phyloP scores from a whole-genome alignment of 2,329 filamentous ascomycete species.

The Aaosphaeria arxii region DNA sequence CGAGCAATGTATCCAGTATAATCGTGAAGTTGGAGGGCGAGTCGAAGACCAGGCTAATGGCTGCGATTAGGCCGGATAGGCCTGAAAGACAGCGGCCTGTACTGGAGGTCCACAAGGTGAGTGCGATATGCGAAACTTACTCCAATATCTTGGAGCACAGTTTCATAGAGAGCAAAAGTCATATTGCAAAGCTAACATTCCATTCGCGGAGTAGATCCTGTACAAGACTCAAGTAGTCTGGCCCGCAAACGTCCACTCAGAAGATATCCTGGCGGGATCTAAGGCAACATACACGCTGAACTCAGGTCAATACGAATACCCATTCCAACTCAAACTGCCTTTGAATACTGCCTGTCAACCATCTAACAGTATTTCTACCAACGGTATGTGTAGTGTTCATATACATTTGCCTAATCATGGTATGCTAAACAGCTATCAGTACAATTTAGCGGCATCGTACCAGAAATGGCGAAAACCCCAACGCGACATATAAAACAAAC shows the following conservation, averaged over 20 bases:
- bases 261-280: slow-evolving; percentile 37
- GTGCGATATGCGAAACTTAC: slow-evolving; percentile 1
- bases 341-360: slow-evolving; percentile 69
- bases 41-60: slow-evolving; percentile 64
- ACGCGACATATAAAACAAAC: slow-evolving; percentile 75
- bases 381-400: slow-evolving; percentile 4
- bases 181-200: background rate
- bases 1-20: slow-evolving; percentile 52
- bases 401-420: background rate
- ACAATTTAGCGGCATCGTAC: slow-evolving; percentile 40
- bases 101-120: slow-evolving; percentile 52
- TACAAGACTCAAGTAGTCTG: slow-evolving; percentile 74
- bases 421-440: slow-evolving; percentile 15
- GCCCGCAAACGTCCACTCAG: slow-evolving; percentile 50
- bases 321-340: slow-evolving; percentile 72
- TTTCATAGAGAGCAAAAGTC: background rate
- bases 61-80: slow-evolving; percentile 41
- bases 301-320: slow-evolving; percentile 70
- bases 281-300: slow-evolving; percentile 58
- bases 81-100: slow-evolving; percentile 44
- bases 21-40: slow-evolving; percentile 83
- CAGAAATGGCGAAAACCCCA: slow-evolving; percentile 46
- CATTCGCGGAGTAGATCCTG: slow-evolving; percentile 53
- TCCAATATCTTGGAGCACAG: background rate
- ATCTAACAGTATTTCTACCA: slow-evolving; percentile 36